Evolutionary conservation across 2,329 filamentous ascomycete species (phyloP).

Genomic region (Penicillium sp.): DNA sequence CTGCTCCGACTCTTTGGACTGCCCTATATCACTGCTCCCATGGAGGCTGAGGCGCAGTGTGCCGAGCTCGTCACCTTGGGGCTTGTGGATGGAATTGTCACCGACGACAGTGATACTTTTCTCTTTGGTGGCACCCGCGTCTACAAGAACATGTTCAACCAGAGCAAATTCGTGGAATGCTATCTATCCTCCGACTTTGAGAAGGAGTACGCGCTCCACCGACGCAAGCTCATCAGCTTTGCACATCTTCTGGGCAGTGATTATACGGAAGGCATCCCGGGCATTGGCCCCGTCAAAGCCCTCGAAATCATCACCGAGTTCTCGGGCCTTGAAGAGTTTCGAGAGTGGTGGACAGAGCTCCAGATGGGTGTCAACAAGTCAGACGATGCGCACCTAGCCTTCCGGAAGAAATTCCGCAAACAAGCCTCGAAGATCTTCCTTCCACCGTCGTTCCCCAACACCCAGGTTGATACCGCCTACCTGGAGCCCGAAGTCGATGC

Average conservation of each 20-base stretch:
- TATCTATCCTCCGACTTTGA: slow-evolving; percentile 85
- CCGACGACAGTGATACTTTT: slow-evolving; percentile 95
- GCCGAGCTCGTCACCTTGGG: slow-evolving; percentile 85
- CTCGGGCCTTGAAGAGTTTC: slow-evolving; percentile 72
- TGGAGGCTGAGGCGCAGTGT: slow-evolving; percentile 98
- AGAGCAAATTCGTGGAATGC: slow-evolving; percentile 96
- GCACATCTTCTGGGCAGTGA: slow-evolving; percentile 92
- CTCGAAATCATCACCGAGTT: slow-evolving; percentile 96
- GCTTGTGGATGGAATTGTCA: slow-evolving; percentile 95
- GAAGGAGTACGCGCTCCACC: slow-evolving; percentile 83
- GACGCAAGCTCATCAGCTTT: slow-evolving; percentile 85
- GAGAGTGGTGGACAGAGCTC: slow-evolving; percentile 83
- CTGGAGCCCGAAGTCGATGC: slow-evolving; percentile 83
- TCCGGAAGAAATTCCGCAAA: slow-evolving; percentile 85
- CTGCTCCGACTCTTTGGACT: slow-evolving; percentile 89
- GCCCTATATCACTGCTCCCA: slow-evolving; percentile 95
- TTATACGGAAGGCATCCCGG: slow-evolving; percentile 90
- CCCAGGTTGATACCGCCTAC: slow-evolving; percentile 82
- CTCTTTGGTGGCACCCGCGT: slow-evolving; percentile 94
- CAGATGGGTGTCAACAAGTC: slow-evolving; percentile 69
- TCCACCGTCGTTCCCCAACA: slow-evolving; percentile 77
- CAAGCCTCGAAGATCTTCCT: slow-evolving; percentile 87
- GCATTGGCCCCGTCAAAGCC: slow-evolving; percentile 91
- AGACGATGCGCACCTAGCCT: slow-evolving; percentile 65
- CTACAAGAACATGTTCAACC: slow-evolving; percentile 99